Conservation (phyloP, 306 rosid species). For the Medicago truncatula region DNA sequence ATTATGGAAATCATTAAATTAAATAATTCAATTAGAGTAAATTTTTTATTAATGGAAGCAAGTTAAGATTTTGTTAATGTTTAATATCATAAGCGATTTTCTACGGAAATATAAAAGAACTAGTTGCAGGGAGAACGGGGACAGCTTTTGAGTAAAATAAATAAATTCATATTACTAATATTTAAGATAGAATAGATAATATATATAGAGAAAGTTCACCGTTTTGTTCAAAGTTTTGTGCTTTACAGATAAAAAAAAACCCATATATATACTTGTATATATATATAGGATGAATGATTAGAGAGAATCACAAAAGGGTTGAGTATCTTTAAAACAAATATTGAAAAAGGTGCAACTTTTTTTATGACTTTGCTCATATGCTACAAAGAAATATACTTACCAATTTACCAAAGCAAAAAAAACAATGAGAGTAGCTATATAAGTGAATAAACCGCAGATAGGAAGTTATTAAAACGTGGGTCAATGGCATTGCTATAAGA, state of each 20-base stretch:
- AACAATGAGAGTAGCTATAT: neutral
- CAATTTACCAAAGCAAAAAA: neutral
- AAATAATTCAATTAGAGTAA: neutral
- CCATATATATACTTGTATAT: neutral
- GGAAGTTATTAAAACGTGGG: constrained; percentile 17
- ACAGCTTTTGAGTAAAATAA: constrained; percentile 50
- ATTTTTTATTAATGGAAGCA: constrained; percentile 8
- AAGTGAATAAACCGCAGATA: constrained; percentile 1
- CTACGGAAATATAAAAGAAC: constrained; percentile 68
- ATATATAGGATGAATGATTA: too few relatives aligned
- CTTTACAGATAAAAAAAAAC: constrained; percentile 57
- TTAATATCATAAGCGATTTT: constrained; percentile 42
- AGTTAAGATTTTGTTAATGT: constrained; percentile 14
- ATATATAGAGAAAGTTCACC: constrained; percentile 43
- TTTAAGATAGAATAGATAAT: neutral
- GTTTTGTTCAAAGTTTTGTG: constrained; percentile 45
- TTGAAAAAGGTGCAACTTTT: constrained; percentile 41
- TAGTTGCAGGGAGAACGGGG: constrained; percentile 68
- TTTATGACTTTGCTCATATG: constrained; percentile 10
- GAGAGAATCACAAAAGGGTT: neutral
- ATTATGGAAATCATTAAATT: neutral
- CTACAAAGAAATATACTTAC: constrained; percentile 23
- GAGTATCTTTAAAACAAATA: neutral
- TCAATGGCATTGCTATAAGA: constrained; percentile 53
- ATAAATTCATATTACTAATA: constrained; percentile 28